Evolutionary conservation across 1,284 basidiomycete genomes (phyloP), one percentile per base, ranked within the genome.

Genomic region (Marasmius fiardii): DNA sequence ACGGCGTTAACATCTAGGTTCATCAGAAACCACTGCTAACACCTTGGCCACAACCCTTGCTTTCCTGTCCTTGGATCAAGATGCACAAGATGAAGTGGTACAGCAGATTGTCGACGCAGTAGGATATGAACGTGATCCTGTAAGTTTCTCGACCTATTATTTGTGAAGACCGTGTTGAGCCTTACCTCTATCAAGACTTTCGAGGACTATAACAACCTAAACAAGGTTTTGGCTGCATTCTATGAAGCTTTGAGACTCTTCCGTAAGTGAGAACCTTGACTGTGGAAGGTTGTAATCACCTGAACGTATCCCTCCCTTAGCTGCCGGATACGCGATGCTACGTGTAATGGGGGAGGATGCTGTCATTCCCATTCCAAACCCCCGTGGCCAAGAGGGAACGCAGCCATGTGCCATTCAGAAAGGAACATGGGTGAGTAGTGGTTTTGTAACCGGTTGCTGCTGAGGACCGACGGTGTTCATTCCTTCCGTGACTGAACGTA

Each of bases 191-290:
- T 24, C 20, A 34, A 59, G 61, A 44, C 45, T 44, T 61, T 61
- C 43, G 53, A 60, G 14, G 60, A 63, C 39, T 52, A 53, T 21
- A 39, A 56, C 8, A 55, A 54, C 14, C 52, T 64, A 2, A 48
- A 53, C 35, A 55, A 61, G 52, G 54, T 60, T 21, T 47, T 59
- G 12, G 53, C 59, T 0, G 59, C 58, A 11, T 65, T 65, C 48
- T 52, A 62, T 24, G 63, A 65, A 49, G 63, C 62, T 14, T 26
- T 56, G 5, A 61, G 62, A 8, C 28, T 65, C 1, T 64, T 63
- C 41, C 63, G 63, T 63, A 31, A 51, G 59, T 41, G 11, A n/a
- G 52, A 11, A n/a, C n/a, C n/a, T 3, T 43, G 3, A 14, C 20
- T 43, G 33, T 2, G 4, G 33, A 23, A 7, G 37, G 10, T 12